These are phyloP conservation scores for Phytophthora hibernalis DNA, from an alignment of 352 stramenopile species.

Conservation along the genomic window DNA sequence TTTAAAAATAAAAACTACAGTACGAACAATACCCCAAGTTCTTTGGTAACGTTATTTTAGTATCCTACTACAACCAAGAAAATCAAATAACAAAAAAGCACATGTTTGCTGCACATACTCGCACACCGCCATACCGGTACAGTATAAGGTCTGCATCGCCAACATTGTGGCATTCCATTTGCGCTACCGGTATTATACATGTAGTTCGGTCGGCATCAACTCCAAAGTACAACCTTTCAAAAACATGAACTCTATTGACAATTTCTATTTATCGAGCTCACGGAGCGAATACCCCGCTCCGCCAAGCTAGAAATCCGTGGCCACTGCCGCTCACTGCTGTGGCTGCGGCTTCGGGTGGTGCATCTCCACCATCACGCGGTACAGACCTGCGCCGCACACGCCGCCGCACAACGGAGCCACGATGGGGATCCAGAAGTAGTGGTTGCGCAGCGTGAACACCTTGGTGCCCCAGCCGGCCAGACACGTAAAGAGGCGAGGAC, in stretches of 20 bases:
- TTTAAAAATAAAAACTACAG: too few species aligned
- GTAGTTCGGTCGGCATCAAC: neutral
- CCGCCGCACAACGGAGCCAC: constrained; percentile 43
- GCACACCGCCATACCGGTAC: too few species aligned
- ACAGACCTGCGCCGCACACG: constrained; percentile 41
- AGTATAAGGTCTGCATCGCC: too few species aligned
- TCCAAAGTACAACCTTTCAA: neutral
- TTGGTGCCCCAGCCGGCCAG: constrained; percentile 21
- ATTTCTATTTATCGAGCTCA: neutral
- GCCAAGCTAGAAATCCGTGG: neutral
- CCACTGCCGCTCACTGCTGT: neutral
- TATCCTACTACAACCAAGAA: too few species aligned
- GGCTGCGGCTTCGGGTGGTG: constrained; percentile 37
- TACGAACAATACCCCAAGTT: too few species aligned
- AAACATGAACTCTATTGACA: neutral
- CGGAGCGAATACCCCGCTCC: neutral
- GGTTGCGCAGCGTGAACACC: constrained; percentile 45
- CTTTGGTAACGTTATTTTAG: too few species aligned
- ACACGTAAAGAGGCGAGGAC: constrained; percentile 40
- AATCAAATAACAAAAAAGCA: too few species aligned
- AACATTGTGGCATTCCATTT: too few species aligned
- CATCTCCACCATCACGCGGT: constrained; percentile 46
- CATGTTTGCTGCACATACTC: too few species aligned
- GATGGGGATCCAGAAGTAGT: constrained; percentile 68
- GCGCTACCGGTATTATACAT: too few species aligned